These are phyloP conservation scores for Talaromyces sp. DNA, from an alignment of 2,329 filamentous ascomycete species.

Conservation along the genomic window DNA sequence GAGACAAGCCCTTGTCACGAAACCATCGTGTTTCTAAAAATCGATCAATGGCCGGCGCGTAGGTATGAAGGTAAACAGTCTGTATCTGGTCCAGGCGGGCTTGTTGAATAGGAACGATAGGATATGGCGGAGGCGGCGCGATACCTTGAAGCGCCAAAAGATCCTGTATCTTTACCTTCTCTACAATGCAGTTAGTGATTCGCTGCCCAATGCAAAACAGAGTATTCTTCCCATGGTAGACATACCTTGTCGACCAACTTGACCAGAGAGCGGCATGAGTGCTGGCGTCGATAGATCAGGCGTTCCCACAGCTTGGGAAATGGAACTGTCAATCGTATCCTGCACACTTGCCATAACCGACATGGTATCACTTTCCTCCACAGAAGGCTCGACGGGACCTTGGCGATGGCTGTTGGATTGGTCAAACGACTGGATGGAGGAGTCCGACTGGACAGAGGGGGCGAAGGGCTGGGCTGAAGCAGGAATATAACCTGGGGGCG, in stretches of 20 bases:
- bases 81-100: constrained; percentile 61
- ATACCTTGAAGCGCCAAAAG: constrained; percentile 61
- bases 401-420: constrained; percentile 34
- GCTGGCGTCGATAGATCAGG: constrained; percentile 23
- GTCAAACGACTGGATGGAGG: constrained; percentile 37
- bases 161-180: constrained; percentile 67
- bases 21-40: constrained; percentile 86
- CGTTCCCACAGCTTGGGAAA: constrained; percentile 25
- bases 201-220: background rate
- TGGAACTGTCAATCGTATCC: constrained; percentile 25
- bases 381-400: constrained; percentile 59
- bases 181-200: constrained; percentile 34
- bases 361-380: constrained; percentile 45
- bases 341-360: constrained; percentile 32
- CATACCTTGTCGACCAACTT: constrained; percentile 15
- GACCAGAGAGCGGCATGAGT: constrained; percentile 20
- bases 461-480: constrained; percentile 36
- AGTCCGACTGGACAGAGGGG: constrained; percentile 35
- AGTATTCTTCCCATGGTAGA: constrained; percentile 34
- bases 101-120: constrained; percentile 42
- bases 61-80: constrained; percentile 68
- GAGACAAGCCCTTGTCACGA: constrained; percentile 49
- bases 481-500: constrained; percentile 37
- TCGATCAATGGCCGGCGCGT: constrained; percentile 66
- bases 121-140: constrained; percentile 53